These are phyloP conservation scores for Tricholoma furcatifolium DNA, from an alignment of 768 basidiomycete genomes.

Conservation along the genomic window DNA sequence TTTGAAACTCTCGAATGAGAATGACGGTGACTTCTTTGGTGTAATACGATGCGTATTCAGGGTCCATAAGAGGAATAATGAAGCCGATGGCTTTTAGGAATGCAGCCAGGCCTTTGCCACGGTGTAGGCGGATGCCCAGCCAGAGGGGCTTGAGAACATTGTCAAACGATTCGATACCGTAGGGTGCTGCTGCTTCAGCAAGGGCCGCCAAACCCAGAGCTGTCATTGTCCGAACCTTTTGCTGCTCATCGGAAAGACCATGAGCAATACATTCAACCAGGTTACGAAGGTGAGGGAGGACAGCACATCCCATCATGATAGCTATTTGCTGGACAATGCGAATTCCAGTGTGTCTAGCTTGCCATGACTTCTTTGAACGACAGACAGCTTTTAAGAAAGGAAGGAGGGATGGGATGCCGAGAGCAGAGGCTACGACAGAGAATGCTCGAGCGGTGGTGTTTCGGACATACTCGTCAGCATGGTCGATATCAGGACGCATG, in stretches of 20 bases:
- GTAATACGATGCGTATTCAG: slow-evolving; percentile 98
- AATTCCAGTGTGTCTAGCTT: slow-evolving; percentile 98
- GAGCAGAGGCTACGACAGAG: slow-evolving; percentile 97
- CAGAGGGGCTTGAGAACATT: slow-evolving; percentile 93
- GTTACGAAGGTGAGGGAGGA: slow-evolving; percentile 94
- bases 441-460: slow-evolving; percentile 99
- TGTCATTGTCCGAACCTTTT: slow-evolving; percentile 96
- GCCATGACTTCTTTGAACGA: slow-evolving; percentile 99
- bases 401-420: slow-evolving; percentile 95
- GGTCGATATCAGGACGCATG: slow-evolving; percentile 99
- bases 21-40: slow-evolving; percentile 97
- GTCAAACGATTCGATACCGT: slow-evolving; percentile 99
- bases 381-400: slow-evolving; percentile 99
- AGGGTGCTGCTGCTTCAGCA: slow-evolving; percentile 96
- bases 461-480: slow-evolving; percentile 98
- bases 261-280: slow-evolving; percentile 95
- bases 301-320: slow-evolving; percentile 99
- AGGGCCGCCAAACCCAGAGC: slow-evolving; percentile 89
- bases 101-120: slow-evolving; percentile 92
- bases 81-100: slow-evolving; percentile 98
- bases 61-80: slow-evolving; percentile 99
- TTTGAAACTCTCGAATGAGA: slow-evolving; percentile 97
- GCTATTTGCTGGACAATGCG: slow-evolving; percentile 99
- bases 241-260: slow-evolving; percentile 91
- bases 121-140: slow-evolving; percentile 92